Base-by-base conservation (phyloP, 2,329 filamentous ascomycete species). In the Aspergillus sp. region DNA sequence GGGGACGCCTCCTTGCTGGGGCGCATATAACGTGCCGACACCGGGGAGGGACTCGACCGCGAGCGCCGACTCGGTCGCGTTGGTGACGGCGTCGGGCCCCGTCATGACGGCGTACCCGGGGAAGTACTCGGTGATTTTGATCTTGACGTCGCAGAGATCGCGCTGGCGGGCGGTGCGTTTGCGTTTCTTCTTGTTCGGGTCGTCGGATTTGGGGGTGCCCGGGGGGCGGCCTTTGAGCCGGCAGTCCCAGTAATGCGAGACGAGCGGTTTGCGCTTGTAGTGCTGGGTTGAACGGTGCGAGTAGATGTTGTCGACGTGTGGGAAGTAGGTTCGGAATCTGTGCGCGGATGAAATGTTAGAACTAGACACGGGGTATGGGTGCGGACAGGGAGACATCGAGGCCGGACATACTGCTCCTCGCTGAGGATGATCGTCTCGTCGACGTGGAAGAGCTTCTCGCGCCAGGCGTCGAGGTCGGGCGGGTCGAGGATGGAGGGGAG, bases 161-260 rank as follows among this genome's bases (percentile, higher is more conserved):
- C 87, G 80, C 69, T 89, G 85, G 40, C 89, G 79, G n/a, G 86
- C 86, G 32, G 81, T 84, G 21, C 89, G 84, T 71, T 90, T 91
- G 34, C 89, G 81, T 71, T 91, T 91, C 78, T 90, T 91, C 76
- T 91, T 91, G 67, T 84, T 86, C 0, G 89, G 88, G 62, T 92
- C 88, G 44, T 88, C 84, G 1, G 87, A 89, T 68, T 92, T 91
- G 54, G 87, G 86, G 3, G 88, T 92, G 25, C 89, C 89, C 0
- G 88, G 85, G 0, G 88, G 88, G 0, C 89, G 81, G 20, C 89
- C 89, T 72, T 92, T 92, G 64, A 92, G 81, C 31, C 89, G 83
- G 64, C 89, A 93, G 72, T 92, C 89, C 86, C 88, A 92, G 71
- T 92, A 93, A 71, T 91, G 88, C 1, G 88, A 90, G 50, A 91